phyloP scores from a whole-genome alignment of 306 rosid species.

The Biancaea sappan region DNA sequence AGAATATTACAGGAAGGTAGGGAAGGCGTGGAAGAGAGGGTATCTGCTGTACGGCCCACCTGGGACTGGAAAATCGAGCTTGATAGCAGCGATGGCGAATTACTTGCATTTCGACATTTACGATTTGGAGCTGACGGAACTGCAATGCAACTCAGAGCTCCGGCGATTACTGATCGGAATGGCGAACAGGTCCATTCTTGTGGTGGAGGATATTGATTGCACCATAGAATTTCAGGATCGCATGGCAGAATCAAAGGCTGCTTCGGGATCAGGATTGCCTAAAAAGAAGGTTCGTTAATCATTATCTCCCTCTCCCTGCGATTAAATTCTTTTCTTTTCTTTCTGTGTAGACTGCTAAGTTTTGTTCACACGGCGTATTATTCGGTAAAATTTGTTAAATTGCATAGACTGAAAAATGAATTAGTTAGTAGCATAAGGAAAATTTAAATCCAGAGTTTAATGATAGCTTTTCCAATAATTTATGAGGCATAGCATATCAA shows the following conservation, averaged over 20 bases:
- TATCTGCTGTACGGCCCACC: slow-evolving; percentile 83
- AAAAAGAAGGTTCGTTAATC: slow-evolving; percentile 33
- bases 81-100: slow-evolving; percentile 87
- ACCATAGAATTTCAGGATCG: slow-evolving; percentile 58
- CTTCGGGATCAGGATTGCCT: background rate
- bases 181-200: slow-evolving; percentile 71
- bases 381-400: background rate
- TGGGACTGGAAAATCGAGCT: slow-evolving; percentile 84
- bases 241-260: background rate
- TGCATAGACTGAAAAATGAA: background rate
- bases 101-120: slow-evolving; percentile 64
- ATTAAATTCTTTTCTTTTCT: background rate
- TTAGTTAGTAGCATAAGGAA: background rate
- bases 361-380: too few relatives aligned
- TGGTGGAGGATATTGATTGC: slow-evolving; percentile 86
- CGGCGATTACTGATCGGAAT: slow-evolving; percentile 51
- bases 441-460: background rate
- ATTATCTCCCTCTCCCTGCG: background rate
- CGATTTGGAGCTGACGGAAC: slow-evolving; percentile 66
- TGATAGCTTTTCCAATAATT: too few relatives aligned
- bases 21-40: slow-evolving; percentile 89
- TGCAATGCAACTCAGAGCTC: slow-evolving; percentile 45
- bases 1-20: slow-evolving; percentile 63
- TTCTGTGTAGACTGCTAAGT: background rate
- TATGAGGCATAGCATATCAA: too few relatives aligned